These are phyloP conservation scores for Citrus cavaleriei DNA, from an alignment of 345 rosid genomes.

Conservation along the genomic window DNA sequence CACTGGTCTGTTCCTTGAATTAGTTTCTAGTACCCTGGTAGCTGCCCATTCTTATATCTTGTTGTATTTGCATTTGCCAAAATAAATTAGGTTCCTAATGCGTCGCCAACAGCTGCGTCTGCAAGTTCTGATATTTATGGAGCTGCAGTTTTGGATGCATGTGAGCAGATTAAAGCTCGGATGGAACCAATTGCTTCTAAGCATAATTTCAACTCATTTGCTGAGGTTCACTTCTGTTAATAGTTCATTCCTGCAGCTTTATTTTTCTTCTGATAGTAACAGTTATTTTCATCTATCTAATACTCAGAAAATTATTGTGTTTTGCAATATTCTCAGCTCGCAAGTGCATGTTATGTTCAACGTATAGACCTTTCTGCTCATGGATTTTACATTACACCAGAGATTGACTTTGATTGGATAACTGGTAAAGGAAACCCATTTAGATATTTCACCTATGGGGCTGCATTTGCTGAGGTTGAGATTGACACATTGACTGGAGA, in stretches of 20 bases:
- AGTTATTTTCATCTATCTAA: conserved; percentile 1
- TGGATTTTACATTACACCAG: conserved; percentile 82
- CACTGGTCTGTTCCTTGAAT: not conserved
- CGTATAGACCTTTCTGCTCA: conserved; percentile 93
- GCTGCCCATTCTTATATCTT: conserved; percentile 11
- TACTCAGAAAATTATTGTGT: not conserved
- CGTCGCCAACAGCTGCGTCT: conserved; percentile 98
- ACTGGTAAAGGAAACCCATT: conserved; percentile 77
- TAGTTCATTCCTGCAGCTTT: not conserved
- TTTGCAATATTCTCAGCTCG: conserved; percentile 44
- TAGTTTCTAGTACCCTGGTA: not conserved
- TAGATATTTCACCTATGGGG: conserved; percentile 84
- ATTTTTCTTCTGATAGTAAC: not conserved
- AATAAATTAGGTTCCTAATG: conserved; percentile 72
- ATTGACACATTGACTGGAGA: conserved; percentile 90
- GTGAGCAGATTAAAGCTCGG: conserved; percentile 87
- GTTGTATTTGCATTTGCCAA: conserved; percentile 2
- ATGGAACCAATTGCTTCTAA: conserved; percentile 89
- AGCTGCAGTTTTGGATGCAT: conserved; percentile 94
- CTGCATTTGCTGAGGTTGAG: conserved; percentile 91
- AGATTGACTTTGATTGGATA: conserved; percentile 76
- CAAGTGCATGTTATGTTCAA: conserved; percentile 57
- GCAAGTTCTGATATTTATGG: conserved; percentile 99
- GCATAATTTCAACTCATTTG: conserved; percentile 65
- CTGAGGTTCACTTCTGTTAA: conserved; percentile 53